phyloP scores from a whole-genome alignment of 176 grass and related monocot species.

The Oryza meridionalis region DNA sequence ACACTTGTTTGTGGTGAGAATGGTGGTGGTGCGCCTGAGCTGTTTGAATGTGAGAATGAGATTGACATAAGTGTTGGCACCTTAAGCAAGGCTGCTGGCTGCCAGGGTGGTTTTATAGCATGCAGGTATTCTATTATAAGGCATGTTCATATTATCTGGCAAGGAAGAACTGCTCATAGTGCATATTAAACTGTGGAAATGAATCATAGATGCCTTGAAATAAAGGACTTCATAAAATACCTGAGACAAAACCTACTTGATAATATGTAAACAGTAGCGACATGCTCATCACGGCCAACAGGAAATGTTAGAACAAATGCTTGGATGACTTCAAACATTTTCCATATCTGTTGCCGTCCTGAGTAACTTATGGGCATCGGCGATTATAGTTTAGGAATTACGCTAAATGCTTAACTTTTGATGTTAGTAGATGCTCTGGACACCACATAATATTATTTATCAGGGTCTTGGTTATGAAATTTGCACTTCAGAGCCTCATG shows the following conservation, averaged over 20 bases:
- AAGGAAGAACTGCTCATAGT: neutral
- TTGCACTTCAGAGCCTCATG: neutral
- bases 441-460: constrained; percentile 6
- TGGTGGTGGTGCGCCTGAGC: constrained; percentile 71
- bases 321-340: neutral
- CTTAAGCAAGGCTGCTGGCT: constrained; percentile 85
- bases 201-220: neutral
- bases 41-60: constrained; percentile 73
- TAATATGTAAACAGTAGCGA: too few relatives aligned
- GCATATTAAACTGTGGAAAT: constrained; percentile 6
- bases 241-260: too few relatives aligned
- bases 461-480: neutral
- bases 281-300: neutral
- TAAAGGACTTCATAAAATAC: neutral
- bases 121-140: constrained; percentile 63
- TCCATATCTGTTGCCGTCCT: neutral
- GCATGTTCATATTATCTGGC: neutral
- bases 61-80: constrained; percentile 91
- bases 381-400: neutral
- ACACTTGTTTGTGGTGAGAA: constrained; percentile 90
- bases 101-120: constrained; percentile 87
- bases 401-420: neutral
- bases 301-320: neutral
- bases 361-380: neutral
- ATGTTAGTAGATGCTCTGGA: constrained; percentile 15